Conservation (phyloP, 1,139 yeast species). For the Geotrichum candidum region DNA sequence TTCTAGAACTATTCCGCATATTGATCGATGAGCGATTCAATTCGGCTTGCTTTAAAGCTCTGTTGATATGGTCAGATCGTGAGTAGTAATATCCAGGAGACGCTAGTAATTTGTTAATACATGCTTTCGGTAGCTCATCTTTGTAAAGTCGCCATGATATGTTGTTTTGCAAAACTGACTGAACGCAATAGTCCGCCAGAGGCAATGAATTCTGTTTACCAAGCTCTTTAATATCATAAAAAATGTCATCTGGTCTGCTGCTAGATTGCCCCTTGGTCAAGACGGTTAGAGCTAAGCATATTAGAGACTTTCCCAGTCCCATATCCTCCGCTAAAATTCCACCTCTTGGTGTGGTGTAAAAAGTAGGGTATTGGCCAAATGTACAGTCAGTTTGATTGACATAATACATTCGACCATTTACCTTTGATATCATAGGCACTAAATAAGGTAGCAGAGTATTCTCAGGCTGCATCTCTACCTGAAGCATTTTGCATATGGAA, state of each 20-base stretch:
- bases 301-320: conserved; percentile 70
- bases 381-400: conserved; percentile 35
- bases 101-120: conserved; percentile 29
- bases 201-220: conserved; percentile 21
- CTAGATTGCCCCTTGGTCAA: conserved; percentile 50
- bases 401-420: conserved; percentile 22
- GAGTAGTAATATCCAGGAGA: conserved; percentile 10
- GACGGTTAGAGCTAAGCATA: conserved; percentile 57
- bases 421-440: conserved; percentile 30
- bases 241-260: conserved; percentile 37
- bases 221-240: background rate
- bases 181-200: conserved; percentile 42
- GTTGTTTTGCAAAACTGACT: conserved; percentile 42
- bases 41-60: conserved; percentile 29
- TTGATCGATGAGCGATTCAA: conserved; percentile 11
- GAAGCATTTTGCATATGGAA: conserved; percentile 54
- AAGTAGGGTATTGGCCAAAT: conserved; percentile 36
- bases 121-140: conserved; percentile 40
- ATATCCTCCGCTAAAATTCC: conserved; percentile 72
- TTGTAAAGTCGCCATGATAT: conserved; percentile 52
- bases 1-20: conserved; percentile 21
- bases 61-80: conserved; percentile 3
- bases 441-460: conserved; percentile 44
- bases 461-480: conserved; percentile 42
- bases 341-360: conserved; percentile 41